Conservation (phyloP, 345 rosid species). For the Acer yangbiense region DNA sequence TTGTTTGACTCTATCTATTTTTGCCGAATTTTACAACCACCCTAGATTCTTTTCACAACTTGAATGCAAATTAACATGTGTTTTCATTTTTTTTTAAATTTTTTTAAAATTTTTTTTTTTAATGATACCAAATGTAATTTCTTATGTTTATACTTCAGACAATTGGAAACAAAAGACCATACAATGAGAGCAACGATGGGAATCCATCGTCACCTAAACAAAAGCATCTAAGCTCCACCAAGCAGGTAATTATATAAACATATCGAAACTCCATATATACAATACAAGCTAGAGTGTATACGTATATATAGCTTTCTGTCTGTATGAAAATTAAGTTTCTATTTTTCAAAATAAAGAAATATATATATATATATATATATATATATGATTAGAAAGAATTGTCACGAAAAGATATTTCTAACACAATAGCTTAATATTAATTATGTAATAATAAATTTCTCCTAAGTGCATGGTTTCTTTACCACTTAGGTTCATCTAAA, state of each 20-base stretch:
- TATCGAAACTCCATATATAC: not conserved
- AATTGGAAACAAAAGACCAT: slow-evolving; percentile 27
- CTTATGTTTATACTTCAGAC: slow-evolving; percentile 18
- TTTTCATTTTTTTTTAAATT: not conserved
- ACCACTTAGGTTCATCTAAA: too few species aligned
- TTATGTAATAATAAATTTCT: too few species aligned
- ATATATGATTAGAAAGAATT: not conserved
- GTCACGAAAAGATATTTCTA: not conserved
- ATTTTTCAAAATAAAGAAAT: not conserved
- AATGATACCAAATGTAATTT: not conserved
- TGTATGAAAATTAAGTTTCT: not conserved
- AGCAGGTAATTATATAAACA: slow-evolving; percentile 19
- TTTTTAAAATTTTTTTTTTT: too few species aligned
- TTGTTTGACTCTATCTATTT: not conserved
- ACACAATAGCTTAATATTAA: not conserved
- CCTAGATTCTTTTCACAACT: too few species aligned
- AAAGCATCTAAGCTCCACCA: slow-evolving; percentile 16
- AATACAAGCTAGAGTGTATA: too few species aligned
- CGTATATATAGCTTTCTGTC: too few species aligned
- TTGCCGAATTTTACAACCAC: not conserved
- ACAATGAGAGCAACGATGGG: slow-evolving; percentile 24
- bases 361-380: too few species aligned
- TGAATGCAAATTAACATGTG: not conserved
- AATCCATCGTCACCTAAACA: slow-evolving; percentile 35
- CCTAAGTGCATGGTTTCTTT: too few species aligned